Evolutionary conservation across 2,329 filamentous ascomycete species (phyloP).

Genomic region (Coniochaeta hoffmannii): DNA sequence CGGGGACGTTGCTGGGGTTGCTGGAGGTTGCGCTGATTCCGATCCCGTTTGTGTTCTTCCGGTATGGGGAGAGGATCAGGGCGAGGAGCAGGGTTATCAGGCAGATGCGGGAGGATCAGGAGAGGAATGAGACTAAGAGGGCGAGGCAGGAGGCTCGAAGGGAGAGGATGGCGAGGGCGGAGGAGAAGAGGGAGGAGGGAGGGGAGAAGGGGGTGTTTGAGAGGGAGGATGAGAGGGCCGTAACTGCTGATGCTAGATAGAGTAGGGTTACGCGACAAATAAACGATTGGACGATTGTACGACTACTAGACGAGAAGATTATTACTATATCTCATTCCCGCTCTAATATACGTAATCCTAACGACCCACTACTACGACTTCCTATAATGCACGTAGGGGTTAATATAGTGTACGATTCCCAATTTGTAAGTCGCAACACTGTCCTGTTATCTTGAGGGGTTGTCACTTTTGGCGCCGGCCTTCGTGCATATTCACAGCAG

Average conservation of each 20-base stretch:
- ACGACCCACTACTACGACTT: no score
- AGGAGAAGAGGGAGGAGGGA: slow-evolving; percentile 1
- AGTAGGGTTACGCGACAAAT: no score
- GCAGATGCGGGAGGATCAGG: slow-evolving; percentile 31
- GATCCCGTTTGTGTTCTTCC: slow-evolving; percentile 68
- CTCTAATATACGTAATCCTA: no score
- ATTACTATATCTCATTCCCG: no score
- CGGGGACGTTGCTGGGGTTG: slow-evolving; percentile 62
- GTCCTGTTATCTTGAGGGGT: no score
- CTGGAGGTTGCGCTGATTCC: slow-evolving; percentile 65
- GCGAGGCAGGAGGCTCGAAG: slow-evolving; percentile 15
- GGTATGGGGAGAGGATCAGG: slow-evolving; percentile 41
- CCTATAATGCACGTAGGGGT: no score
- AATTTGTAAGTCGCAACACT: no score
- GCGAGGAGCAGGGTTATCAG: slow-evolving; percentile 36
- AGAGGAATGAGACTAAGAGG: slow-evolving; percentile 24
- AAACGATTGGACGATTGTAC: no score
- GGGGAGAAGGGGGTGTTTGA: not conserved
- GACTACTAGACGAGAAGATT: no score
- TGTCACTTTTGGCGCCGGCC: no score
- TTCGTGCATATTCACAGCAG: no score
- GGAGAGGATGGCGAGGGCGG: slow-evolving; percentile 6
- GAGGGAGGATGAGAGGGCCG: slow-evolving; percentile 32
- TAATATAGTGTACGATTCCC: no score
- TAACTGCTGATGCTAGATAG: slow-evolving; percentile 21